These are phyloP conservation scores for Neurospora crassa DNA, from an alignment of 2,329 filamentous ascomycete species.

Conservation along the genomic window DNA sequence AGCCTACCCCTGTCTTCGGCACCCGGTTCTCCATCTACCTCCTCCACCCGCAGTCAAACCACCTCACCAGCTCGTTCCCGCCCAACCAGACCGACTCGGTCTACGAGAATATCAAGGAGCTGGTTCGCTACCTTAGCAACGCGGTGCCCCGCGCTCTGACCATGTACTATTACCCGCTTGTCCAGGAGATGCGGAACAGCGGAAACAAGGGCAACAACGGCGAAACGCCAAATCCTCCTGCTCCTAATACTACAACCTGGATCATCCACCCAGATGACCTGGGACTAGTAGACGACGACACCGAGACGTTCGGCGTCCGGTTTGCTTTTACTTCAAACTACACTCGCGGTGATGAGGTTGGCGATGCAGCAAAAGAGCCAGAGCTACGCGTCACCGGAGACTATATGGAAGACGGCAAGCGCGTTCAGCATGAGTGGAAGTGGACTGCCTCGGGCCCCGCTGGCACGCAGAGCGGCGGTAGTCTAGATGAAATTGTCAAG, in stretches of 20 bases:
- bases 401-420: slow-evolving; percentile 1
- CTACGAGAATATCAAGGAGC: slow-evolving; percentile 9
- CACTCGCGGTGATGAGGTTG: background rate
- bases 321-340: slow-evolving; percentile 9
- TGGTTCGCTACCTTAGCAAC: slow-evolving; percentile 13
- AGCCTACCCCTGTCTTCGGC: slow-evolving; percentile 25
- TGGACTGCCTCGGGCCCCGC: slow-evolving; percentile 1
- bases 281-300: slow-evolving; percentile 12
- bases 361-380: background rate
- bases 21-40: slow-evolving; percentile 13
- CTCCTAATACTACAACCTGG: slow-evolving; percentile 7
- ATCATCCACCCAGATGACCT: slow-evolving; percentile 5
- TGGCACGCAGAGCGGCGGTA: slow-evolving; percentile 29
- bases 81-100: slow-evolving; percentile 3
- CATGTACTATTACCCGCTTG: slow-evolving; percentile 2
- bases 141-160: slow-evolving; percentile 15
- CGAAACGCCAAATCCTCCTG: background rate
- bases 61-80: slow-evolving; percentile 9
- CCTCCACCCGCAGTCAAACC: slow-evolving; percentile 8
- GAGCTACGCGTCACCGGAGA: slow-evolving; percentile 7
- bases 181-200: background rate
- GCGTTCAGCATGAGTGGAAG: slow-evolving; percentile 7
- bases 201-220: background rate
- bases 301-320: slow-evolving; percentile 10
- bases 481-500: slow-evolving; percentile 15